Evolutionary conservation across 1,139 yeast species (phyloP).

Genomic region (Magnusiomyces clavatus): DNA sequence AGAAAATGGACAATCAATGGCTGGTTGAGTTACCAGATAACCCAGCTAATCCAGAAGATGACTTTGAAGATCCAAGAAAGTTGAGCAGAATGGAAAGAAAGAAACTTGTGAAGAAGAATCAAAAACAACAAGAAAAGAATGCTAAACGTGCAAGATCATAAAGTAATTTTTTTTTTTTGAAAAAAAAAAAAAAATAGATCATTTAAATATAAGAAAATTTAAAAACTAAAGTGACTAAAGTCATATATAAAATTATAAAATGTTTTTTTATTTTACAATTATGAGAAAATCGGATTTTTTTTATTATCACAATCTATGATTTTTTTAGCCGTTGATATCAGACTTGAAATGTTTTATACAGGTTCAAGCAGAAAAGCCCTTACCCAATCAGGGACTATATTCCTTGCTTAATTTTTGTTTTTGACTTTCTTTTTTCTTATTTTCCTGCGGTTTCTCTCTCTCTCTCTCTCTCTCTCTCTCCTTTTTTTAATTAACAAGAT

Average conservation of each 20-base stretch:
- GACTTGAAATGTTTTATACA: too few species aligned
- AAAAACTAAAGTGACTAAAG: background rate
- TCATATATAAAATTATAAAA: too few species aligned
- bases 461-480: background rate
- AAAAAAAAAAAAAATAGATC: background rate
- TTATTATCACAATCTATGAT: too few species aligned
- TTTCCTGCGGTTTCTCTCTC: background rate
- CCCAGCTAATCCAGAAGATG: constrained; percentile 36
- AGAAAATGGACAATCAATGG: constrained; percentile 86
- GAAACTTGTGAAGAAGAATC: constrained; percentile 77
- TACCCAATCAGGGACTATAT: background rate
- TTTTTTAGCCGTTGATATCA: too few species aligned
- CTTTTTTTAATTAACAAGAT: background rate
- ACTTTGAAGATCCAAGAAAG: constrained; percentile 79
- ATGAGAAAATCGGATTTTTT: too few species aligned
- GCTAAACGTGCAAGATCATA: constrained; percentile 24
- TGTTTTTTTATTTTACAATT: too few species aligned
- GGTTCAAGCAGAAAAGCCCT: too few species aligned
- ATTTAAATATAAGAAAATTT: background rate
- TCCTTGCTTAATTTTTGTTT: background rate
- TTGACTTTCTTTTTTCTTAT: background rate
- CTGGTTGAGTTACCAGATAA: constrained; percentile 63
- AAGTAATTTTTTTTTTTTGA: background rate
- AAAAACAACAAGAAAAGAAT: constrained; percentile 80
- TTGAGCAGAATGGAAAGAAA: constrained; percentile 77